phyloP scores from a whole-genome alignment of 306 rosid genomes.

The Dicorynia guianensis region DNA sequence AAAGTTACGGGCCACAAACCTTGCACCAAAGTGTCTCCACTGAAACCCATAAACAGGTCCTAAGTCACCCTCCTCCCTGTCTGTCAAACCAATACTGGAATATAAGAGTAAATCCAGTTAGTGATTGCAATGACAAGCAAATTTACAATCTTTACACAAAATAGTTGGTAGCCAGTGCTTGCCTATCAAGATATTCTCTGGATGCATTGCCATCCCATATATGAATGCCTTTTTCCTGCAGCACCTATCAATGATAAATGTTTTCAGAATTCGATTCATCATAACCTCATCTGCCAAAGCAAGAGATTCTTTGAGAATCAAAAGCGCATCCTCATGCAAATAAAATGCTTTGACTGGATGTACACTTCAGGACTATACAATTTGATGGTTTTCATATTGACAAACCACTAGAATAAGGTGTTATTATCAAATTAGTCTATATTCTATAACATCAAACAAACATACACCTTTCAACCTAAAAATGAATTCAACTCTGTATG shows the following conservation, averaged over 20 bases:
- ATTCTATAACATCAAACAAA: slow-evolving; percentile 12
- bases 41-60: slow-evolving; percentile 98
- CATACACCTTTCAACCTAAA: not conserved
- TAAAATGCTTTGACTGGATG: slow-evolving; percentile 2
- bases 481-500: slow-evolving; percentile 6
- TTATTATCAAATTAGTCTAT: slow-evolving; percentile 8
- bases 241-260: slow-evolving; percentile 63
- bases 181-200: slow-evolving; percentile 94
- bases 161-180: slow-evolving; percentile 47
- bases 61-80: slow-evolving; percentile 92
- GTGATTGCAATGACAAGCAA: slow-evolving; percentile 31
- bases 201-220: slow-evolving; percentile 99
- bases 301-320: slow-evolving; percentile 25
- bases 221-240: slow-evolving; percentile 86
- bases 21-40: slow-evolving; percentile 98
- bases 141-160: slow-evolving; percentile 17
- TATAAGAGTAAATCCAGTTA: slow-evolving; percentile 36
- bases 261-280: slow-evolving; percentile 32
- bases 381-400: not conserved
- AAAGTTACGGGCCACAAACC: slow-evolving; percentile 61
- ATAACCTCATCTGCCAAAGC: slow-evolving; percentile 19
- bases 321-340: slow-evolving; percentile 3
- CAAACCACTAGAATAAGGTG: slow-evolving; percentile 32
- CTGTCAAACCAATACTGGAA: slow-evolving; percentile 82
- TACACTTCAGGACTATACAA: slow-evolving; percentile 14